phyloP scores from a whole-genome alignment of 345 rosid genomes.

The Luvunga scandens region DNA sequence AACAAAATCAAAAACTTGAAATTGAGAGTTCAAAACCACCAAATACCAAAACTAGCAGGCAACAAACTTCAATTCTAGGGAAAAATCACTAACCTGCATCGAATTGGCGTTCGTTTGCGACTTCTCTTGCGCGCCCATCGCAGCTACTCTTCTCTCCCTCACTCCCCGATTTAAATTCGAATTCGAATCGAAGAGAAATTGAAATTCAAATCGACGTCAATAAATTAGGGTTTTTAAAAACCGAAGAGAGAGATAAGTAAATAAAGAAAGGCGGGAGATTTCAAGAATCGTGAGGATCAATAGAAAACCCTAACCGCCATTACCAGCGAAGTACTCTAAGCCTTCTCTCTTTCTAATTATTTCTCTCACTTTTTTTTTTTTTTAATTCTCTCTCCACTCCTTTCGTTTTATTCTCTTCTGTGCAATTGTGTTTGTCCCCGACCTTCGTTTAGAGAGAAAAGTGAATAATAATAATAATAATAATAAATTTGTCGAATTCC shows the following conservation, averaged over 20 bases:
- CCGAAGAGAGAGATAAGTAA: constrained; percentile 23
- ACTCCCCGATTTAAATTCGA: constrained; percentile 32
- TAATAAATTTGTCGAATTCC: not conserved
- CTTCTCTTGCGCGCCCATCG: constrained; percentile 89
- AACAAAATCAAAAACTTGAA: not conserved
- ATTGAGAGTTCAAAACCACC: not conserved
- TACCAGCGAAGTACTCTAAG: constrained; percentile 27
- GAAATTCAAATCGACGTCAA: constrained; percentile 20
- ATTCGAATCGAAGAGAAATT: constrained; percentile 24
- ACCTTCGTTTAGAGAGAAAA: constrained; percentile 29
- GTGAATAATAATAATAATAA: not conserved
- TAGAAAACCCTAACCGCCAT: constrained; percentile 65
- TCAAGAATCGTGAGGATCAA: constrained; percentile 25
- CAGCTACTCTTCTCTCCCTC: constrained; percentile 18
- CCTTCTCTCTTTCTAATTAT: constrained; percentile 28
- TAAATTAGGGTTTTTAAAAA: constrained; percentile 53
- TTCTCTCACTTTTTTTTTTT: constrained; percentile 8
- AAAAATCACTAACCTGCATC: constrained; percentile 72
- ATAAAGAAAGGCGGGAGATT: constrained; percentile 26
- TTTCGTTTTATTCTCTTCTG: constrained; percentile 26
- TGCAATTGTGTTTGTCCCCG: constrained; percentile 16
- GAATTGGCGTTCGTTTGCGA: constrained; percentile 67
- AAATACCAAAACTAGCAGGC: not conserved
- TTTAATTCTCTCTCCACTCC: constrained; percentile 5
- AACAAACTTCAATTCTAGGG: constrained; percentile 22